These are phyloP conservation scores for Ustilago hordei DNA, from an alignment of 1,284 basidiomycete genomes.

Conservation along the genomic window DNA sequence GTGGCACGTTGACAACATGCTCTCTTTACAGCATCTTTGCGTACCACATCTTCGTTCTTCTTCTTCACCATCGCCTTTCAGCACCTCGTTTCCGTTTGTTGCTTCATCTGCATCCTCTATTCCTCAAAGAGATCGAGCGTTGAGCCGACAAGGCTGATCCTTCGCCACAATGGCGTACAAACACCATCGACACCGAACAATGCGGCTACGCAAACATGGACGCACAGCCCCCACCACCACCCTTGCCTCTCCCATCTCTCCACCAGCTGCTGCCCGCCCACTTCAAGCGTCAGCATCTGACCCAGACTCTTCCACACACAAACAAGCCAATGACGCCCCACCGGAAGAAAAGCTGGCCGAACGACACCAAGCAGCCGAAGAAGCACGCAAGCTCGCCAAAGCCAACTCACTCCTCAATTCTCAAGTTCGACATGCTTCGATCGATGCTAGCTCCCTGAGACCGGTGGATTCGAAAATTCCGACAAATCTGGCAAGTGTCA, in stretches of 20 bases:
- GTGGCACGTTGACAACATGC: background rate
- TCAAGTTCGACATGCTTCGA: conserved; percentile 24
- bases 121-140: background rate
- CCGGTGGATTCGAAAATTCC: background rate
- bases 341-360: conserved; percentile 16
- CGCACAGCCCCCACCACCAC: background rate
- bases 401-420: conserved; percentile 34
- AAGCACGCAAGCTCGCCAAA: conserved; percentile 35
- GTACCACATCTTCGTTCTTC: background rate
- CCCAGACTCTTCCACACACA: conserved; percentile 23
- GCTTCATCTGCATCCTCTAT: background rate
- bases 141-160: background rate
- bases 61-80: background rate
- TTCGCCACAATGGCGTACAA: conserved; percentile 20
- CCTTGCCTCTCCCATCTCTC: background rate
- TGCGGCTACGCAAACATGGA: conserved; percentile 42
- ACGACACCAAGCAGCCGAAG: conserved; percentile 14
- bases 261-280: background rate
- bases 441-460: conserved; percentile 1
- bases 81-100: background rate
- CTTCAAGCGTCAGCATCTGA: conserved; percentile 20
- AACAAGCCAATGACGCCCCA: conserved; percentile 1
- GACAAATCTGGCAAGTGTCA: conserved; percentile 23
- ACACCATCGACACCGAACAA: conserved; percentile 31
- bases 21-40: background rate